Conservation (phyloP, 2,329 filamentous ascomycete species). For the Cladosporium sp. region DNA sequence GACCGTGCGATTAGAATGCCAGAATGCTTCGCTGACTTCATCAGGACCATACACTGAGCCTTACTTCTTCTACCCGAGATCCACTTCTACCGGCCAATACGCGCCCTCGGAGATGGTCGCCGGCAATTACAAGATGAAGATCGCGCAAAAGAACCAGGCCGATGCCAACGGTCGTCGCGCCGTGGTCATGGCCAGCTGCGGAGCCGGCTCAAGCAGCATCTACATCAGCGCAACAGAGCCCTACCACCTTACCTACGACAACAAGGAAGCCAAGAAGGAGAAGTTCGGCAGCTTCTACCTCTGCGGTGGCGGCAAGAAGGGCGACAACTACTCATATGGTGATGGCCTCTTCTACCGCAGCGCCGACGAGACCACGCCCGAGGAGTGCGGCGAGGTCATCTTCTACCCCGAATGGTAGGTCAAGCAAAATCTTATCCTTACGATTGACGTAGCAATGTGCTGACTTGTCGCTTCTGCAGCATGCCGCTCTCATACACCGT, state of each 20-base stretch:
- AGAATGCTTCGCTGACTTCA: not conserved
- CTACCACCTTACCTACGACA: conserved; percentile 8
- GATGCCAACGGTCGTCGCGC: conserved; percentile 1
- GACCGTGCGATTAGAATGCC: not conserved
- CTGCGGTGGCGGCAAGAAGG: not conserved
- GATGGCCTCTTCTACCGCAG: conserved; percentile 6
- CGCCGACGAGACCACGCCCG: conserved; percentile 2
- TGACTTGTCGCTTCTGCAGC: not conserved
- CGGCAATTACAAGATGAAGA: not conserved
- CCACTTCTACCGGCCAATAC: not conserved
- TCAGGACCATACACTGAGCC: not conserved
- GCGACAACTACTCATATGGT: not conserved
- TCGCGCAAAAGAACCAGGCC: not conserved
- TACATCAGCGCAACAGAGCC: not conserved
- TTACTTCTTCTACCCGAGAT: not conserved
- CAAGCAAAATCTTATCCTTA: too few relatives aligned
- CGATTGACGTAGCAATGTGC: not conserved
- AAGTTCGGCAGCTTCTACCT: conserved; percentile 11
- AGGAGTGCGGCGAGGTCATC: conserved; percentile 5
- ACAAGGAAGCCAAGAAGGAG: conserved; percentile 7
- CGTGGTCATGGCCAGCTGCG: conserved; percentile 2
- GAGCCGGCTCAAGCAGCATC: conserved; percentile 4
- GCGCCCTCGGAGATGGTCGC: not conserved
- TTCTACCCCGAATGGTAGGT: conserved; percentile 8
- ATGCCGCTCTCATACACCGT: conserved; percentile 1